Conservation (phyloP, 257 asterid genomes). For the Pogostemon cablin region DNA sequence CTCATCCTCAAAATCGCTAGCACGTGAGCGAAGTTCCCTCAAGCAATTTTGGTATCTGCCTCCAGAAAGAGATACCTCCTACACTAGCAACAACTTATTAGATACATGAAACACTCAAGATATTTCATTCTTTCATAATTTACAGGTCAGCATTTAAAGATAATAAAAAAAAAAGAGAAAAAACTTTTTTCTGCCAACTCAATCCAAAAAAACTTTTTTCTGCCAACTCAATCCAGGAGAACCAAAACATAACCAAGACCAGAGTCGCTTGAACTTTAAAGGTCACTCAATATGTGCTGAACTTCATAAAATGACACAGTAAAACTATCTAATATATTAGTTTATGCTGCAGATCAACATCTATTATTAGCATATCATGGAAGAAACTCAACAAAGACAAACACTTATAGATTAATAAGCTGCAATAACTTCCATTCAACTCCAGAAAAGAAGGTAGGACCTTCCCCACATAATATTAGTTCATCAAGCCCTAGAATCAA, state of each 20-base stretch:
- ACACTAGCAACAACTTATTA: constrained; percentile 39
- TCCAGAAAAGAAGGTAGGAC: neutral
- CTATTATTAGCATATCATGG: neutral
- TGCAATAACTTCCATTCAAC: neutral
- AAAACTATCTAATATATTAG: neutral
- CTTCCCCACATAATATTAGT: neutral
- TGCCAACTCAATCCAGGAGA: constrained; percentile 3
- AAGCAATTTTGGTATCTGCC: constrained; percentile 85
- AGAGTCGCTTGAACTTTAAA: constrained; percentile 15
- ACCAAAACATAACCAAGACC: constrained; percentile 16
- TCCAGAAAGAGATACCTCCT: constrained; percentile 99
- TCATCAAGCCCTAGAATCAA: neutral
- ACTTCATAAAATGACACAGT: constrained; percentile 9
- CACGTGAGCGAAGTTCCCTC: constrained; percentile 92
- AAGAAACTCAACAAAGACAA: constrained; percentile 13
- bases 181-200: neutral
- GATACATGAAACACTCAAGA: constrained; percentile 20
- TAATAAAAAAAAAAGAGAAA: neutral
- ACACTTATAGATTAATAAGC: neutral
- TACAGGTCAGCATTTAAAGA: constrained; percentile 24
- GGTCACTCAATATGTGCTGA: neutral
- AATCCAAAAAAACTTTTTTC: neutral
- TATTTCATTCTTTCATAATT: constrained; percentile 7
- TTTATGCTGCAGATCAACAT: constrained; percentile 24
- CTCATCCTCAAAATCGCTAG: constrained; percentile 85